Conservation (phyloP, 2,329 filamentous ascomycete genomes). For the Claviceps citrina region DNA sequence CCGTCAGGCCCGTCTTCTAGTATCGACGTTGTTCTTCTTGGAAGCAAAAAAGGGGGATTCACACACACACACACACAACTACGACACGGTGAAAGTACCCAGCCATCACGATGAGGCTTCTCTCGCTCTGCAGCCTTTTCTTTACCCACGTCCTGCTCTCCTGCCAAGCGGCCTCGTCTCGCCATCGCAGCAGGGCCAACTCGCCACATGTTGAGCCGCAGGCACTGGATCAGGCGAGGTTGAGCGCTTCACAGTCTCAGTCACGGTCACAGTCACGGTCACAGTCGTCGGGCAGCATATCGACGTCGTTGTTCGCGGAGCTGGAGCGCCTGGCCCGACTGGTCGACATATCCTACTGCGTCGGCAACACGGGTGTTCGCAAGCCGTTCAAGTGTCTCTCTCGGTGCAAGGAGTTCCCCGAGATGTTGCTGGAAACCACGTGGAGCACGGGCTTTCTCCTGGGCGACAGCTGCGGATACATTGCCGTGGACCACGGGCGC, state of each 20-base stretch:
- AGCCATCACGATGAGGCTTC: not conserved
- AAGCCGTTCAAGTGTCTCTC: conserved; percentile 76
- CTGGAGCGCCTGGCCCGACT: conserved; percentile 81
- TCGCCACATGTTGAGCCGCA: not conserved
- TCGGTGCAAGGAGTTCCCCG: conserved; percentile 69
- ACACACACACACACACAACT: too few relatives aligned
- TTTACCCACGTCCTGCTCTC: not conserved
- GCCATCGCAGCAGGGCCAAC: not conserved
- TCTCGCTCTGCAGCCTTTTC: not conserved
- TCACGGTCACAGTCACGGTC: too few relatives aligned
- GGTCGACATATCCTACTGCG: conserved; percentile 89
- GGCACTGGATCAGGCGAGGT: not conserved
- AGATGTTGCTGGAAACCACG: conserved; percentile 62
- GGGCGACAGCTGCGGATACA: conserved; percentile 84
- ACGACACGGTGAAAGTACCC: not conserved
- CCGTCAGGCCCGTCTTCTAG: too few relatives aligned
- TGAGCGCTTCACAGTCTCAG: not conserved
- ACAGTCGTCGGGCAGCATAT: conserved; percentile 24
- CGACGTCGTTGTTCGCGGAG: conserved; percentile 53
- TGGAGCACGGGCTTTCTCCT: conserved; percentile 84
- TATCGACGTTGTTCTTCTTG: too few relatives aligned
- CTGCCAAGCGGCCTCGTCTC: not conserved
- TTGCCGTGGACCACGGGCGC: conserved; percentile 59
- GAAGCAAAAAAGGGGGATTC: too few relatives aligned
- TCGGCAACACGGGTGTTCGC: conserved; percentile 66